A percentile compares a stretch with the other conserved stretches of the same genome.
Evolutionary conservation across 345 rosid genomes (phyloP).

Genomic region (Eucalyptus sp.): DNA sequence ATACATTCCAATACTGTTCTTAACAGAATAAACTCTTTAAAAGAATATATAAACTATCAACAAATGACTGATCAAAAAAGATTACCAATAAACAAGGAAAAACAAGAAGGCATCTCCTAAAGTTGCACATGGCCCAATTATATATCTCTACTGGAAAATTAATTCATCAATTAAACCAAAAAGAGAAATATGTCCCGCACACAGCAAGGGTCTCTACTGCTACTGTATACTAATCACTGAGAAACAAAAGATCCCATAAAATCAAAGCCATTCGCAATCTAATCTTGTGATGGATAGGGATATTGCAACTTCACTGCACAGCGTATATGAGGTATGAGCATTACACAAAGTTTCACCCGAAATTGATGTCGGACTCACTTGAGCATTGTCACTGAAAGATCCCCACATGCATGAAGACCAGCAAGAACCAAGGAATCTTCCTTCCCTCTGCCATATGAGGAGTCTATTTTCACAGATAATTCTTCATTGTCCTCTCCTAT

Average conservation of each 20-base stretch:
- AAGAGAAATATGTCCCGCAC: neutral
- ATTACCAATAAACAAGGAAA: neutral
- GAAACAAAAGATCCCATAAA: neutral
- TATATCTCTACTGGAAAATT: neutral
- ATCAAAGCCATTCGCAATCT: neutral
- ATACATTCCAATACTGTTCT: neutral
- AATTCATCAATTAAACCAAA: neutral
- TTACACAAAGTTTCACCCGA: neutral
- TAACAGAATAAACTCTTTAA: neutral
- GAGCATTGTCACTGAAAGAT: constrained; percentile 89
- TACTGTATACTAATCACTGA: neutral
- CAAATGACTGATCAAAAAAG: neutral
- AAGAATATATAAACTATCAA: neutral
- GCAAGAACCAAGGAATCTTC: constrained; percentile 61
- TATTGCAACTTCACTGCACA: neutral
- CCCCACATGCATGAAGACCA: constrained; percentile 97
- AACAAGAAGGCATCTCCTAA: neutral
- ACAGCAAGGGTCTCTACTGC: neutral
- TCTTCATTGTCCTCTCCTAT: neutral
- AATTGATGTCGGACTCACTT: constrained; percentile 31
- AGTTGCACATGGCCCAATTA: neutral
- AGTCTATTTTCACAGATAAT: constrained; percentile 4
- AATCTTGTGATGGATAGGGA: neutral
- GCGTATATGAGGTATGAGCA: neutral
- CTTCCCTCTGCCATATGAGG: neutral